Percentiles rank a stretch among this genome's conserved stretches.
These are phyloP conservation scores for Tolypocladium endophyticum DNA, from an alignment of 2,329 filamentous ascomycete genomes.

Conservation along the genomic window DNA sequence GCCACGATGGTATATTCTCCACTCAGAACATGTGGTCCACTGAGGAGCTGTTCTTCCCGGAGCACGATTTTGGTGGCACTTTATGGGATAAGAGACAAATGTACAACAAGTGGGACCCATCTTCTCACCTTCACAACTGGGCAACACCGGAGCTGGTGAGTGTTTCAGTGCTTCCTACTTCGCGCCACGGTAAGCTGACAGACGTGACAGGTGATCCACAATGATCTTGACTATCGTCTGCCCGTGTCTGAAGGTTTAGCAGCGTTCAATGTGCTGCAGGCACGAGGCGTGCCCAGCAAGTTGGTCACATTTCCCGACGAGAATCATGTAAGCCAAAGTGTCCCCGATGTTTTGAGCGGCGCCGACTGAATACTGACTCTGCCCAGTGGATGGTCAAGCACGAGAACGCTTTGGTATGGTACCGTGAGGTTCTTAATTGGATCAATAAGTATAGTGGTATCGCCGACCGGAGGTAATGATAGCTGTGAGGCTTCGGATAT, in stretches of 20 bases:
- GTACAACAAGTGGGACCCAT: conserved; percentile 63
- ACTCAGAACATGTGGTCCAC: conserved; percentile 54
- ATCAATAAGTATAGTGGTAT: conserved; percentile 52
- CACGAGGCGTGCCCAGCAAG: conserved; percentile 62
- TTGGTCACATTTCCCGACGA: conserved; percentile 75
- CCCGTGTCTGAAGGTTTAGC: conserved; percentile 76
- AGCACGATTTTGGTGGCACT: conserved; percentile 55
- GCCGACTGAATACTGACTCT: not conserved
- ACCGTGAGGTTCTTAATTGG: conserved; percentile 74
- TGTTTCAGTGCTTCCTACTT: not conserved
- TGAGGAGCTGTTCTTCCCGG: conserved; percentile 61
- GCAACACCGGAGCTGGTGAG: conserved; percentile 70
- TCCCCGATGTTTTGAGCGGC: not conserved
- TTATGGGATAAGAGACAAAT: conserved; percentile 50
- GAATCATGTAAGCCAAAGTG: conserved; percentile 34
- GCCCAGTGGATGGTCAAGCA: conserved; percentile 72
- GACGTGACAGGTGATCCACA: conserved; percentile 56
- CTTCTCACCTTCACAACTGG: conserved; percentile 58
- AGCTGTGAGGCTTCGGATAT: not conserved
- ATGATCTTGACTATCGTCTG: conserved; percentile 78
- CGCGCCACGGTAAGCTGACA: not conserved
- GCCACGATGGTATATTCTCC: conserved; percentile 78
- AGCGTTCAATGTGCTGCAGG: conserved; percentile 79
- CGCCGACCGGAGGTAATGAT: conserved; percentile 6
- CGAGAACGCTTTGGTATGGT: conserved; percentile 87